These are phyloP conservation scores for Diospyros lotus DNA, from an alignment of 148 eudicot genomes.

Conservation along the genomic window DNA sequence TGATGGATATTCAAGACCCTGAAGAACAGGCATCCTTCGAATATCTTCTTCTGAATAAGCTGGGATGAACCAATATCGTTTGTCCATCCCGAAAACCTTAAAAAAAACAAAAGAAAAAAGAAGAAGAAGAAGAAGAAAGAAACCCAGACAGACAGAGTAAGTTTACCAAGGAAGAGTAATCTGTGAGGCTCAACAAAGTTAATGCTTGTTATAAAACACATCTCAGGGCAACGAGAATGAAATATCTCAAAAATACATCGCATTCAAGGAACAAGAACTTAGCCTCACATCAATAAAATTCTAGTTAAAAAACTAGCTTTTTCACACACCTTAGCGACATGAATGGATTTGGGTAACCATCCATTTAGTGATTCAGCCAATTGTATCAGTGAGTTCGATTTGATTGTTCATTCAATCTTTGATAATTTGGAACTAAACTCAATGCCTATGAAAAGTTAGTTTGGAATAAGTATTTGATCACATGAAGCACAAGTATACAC, in stretches of 20 bases:
- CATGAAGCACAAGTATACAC: no score
- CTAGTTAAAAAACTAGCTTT: no score
- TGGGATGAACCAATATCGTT: conserved; percentile 73
- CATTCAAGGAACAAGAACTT: not conserved
- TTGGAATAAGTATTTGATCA: no score
- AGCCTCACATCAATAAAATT: not conserved
- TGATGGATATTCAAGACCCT: conserved; percentile 87
- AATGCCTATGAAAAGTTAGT: no score
- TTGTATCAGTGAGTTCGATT: no score
- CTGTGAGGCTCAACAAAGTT: not conserved
- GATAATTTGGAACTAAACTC: no score
- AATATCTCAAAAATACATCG: not conserved
- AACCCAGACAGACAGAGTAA: no score
- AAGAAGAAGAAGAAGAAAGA: not conserved
- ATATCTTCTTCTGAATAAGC: conserved; percentile 80
- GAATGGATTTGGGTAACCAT: no score
- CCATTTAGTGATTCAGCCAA: no score
- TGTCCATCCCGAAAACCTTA: conserved; percentile 85
- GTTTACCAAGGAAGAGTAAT: not conserved
- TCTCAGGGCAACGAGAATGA: not conserved
- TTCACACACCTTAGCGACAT: no score
- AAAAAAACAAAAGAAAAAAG: not conserved
- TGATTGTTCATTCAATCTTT: no score
- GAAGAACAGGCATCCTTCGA: conserved; percentile 84
- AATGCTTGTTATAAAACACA: not conserved